These are phyloP conservation scores for Beauveria varroae DNA, from an alignment of 2,329 filamentous ascomycete genomes.

Conservation along the genomic window DNA sequence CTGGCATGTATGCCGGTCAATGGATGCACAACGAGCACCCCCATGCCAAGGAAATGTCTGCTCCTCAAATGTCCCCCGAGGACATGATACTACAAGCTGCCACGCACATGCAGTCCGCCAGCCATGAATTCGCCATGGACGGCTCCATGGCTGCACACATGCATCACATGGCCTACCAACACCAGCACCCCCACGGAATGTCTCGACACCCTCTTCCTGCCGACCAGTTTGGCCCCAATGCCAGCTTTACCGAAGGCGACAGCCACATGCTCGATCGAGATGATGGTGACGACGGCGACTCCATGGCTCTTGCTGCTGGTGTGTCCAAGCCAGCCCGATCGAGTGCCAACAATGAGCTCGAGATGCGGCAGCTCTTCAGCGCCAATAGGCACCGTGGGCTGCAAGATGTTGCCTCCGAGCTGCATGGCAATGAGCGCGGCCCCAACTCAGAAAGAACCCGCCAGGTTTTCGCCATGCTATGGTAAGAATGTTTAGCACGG, in stretches of 20 bases:
- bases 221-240: slow-evolving; percentile 44
- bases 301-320: slow-evolving; percentile 35
- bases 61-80: slow-evolving; percentile 46
- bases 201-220: slow-evolving; percentile 44
- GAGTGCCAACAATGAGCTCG: slow-evolving; percentile 72
- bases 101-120: slow-evolving; percentile 45
- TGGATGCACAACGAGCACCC: slow-evolving; percentile 41
- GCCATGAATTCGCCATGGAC: slow-evolving; percentile 44
- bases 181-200: slow-evolving; percentile 27
- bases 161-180: slow-evolving; percentile 36
- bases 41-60: slow-evolving; percentile 36
- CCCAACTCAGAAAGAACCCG: slow-evolving; percentile 77
- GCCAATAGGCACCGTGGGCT: slow-evolving; percentile 60
- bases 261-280: slow-evolving; percentile 55
- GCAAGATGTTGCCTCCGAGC: slow-evolving; percentile 65
- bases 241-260: slow-evolving; percentile 50
- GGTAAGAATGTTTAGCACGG: slow-evolving; percentile 46
- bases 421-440: slow-evolving; percentile 71
- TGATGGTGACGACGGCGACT: slow-evolving; percentile 50
- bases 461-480: slow-evolving; percentile 83
- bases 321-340: slow-evolving; percentile 54
- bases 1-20: slow-evolving; percentile 39
- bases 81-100: slow-evolving; percentile 53
- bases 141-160: slow-evolving; percentile 37
- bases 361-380: slow-evolving; percentile 69